phyloP scores from a whole-genome alignment of 2,329 filamentous ascomycete species.

The Canariomyces notabilis region DNA sequence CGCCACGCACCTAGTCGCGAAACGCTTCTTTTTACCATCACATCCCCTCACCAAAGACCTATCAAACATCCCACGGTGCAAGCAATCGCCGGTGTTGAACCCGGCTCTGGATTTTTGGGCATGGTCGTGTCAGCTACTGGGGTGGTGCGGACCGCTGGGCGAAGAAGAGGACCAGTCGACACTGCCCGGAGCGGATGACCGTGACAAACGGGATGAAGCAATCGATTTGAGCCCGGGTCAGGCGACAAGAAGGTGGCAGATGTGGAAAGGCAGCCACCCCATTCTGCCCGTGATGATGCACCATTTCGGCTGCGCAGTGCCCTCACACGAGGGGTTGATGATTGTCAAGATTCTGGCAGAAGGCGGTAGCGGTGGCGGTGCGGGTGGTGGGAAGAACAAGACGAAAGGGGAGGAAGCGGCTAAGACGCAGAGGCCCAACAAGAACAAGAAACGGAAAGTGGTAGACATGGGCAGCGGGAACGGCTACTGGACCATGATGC shows the following conservation, averaged over 20 bases:
- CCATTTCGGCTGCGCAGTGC: conserved; percentile 70
- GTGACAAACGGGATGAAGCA: not conserved
- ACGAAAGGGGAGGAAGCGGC: not conserved
- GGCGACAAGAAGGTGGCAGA: not conserved
- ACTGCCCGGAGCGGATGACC: too few relatives aligned
- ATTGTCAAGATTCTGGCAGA: conserved; percentile 51
- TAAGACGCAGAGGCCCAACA: not conserved
- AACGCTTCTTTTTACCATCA: conserved; percentile 46
- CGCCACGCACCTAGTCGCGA: conserved; percentile 50
- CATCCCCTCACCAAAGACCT: conserved; percentile 32
- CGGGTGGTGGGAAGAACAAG: not conserved
- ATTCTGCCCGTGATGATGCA: conserved; percentile 70
- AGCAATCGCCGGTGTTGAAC: conserved; percentile 43
- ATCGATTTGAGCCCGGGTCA: not conserved
- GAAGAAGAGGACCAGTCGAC: conserved; percentile 30
- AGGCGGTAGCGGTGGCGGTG: too few relatives aligned
- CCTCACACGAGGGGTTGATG: conserved; percentile 60
- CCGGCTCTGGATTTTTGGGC: conserved; percentile 64
- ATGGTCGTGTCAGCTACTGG: conserved; percentile 58
- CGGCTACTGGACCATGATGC: conserved; percentile 71
- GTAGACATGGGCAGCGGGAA: conserved; percentile 51
- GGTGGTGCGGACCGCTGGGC: conserved; percentile 59
- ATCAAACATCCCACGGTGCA: conserved; percentile 40
- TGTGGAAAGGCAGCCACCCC: conserved; percentile 44
- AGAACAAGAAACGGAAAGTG: not conserved